phyloP scores from a whole-genome alignment of 352 stramenopile genomes.

The Pythium folliculosum region DNA sequence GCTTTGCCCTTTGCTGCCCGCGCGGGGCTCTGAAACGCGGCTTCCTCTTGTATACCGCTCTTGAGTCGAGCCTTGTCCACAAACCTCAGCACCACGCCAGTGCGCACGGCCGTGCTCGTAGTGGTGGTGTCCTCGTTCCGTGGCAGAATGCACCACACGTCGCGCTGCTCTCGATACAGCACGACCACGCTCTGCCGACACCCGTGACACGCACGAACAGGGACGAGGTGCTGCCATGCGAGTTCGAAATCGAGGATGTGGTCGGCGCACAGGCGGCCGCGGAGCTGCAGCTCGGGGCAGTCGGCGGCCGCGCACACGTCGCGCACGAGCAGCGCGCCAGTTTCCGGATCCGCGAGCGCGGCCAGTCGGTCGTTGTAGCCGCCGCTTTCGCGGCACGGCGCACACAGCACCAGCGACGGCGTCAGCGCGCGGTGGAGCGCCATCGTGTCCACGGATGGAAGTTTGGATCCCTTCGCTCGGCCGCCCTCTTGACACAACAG shows the following conservation, averaged over 20 bases:
- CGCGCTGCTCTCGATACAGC: conserved; percentile 43
- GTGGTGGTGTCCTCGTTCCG: conserved; percentile 24
- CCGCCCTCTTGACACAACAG: background rate
- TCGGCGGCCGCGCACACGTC: conserved; percentile 56
- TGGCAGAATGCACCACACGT: conserved; percentile 66
- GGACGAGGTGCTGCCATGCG: conserved; percentile 45
- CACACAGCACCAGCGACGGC: conserved; percentile 66
- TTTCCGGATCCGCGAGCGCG: conserved; percentile 28
- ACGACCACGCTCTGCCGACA: conserved; percentile 49
- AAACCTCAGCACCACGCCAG: conserved; percentile 34
- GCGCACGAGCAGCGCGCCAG: conserved; percentile 44
- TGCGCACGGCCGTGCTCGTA: background rate
- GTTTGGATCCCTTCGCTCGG: background rate
- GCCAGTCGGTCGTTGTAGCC: conserved; percentile 36
- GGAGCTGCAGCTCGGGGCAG: conserved; percentile 57
- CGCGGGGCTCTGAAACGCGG: conserved; percentile 14
- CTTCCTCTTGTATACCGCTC: background rate
- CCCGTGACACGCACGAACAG: conserved; percentile 50
- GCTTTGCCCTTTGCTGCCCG: conserved; percentile 18
- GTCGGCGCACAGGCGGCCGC: conserved; percentile 48
- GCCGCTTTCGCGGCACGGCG: conserved; percentile 38
- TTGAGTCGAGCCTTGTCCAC: conserved; percentile 9
- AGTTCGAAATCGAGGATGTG: conserved; percentile 57
- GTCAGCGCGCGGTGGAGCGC: conserved; percentile 46
- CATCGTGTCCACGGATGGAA: conserved; percentile 24